Evolutionary conservation across 805 yeast genomes (phyloP), one percentile per base, ranked within the genome.

Genomic region (Naumovozyma baii): DNA sequence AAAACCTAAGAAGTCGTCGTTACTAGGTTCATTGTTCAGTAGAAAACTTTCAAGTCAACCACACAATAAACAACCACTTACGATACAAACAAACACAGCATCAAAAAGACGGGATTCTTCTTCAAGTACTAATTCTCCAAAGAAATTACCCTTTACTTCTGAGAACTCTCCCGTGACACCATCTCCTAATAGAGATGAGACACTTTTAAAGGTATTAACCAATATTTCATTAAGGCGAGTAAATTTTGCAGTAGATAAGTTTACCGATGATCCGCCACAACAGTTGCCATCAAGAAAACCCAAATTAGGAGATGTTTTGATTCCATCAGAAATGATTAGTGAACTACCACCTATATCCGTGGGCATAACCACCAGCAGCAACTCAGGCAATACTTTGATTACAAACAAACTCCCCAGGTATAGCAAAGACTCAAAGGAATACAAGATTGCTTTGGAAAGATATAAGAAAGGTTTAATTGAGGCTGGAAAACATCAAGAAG

Each of bases 261-360:
- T 86, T 44, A 70, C 69, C 0, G 69, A 68, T 45, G 96, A 88
- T 59, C 96, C 96, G 2, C 95, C 95, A 1, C 96, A 88, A 54
- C 95, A 87, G 56, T 83, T 88, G 44, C 96, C 96, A 2, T 82
- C 94, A 1, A 66, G 94, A 53, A 72, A 70, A 43, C 96, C 96
- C 5, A 69, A 80, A 47, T 70, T 72, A 49, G 96, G 96, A 5
- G 81, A 85, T 53, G 87, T 80, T 17, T 68, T 73, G 9, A 69
- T 74, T 14, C 85, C 88, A 0, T 84, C 80, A 33, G 90, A 83
- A 52, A 50, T 81, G 44, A 43, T 66, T 22, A 58, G 67, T 15
- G 78, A 80, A 0, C 75, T 74, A 0, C 78, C 84, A 0, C 74
- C 83, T 16, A 66, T 83, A 25, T 74, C 83, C 1, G 68, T 78